Base-by-base conservation (phyloP, 1,139 yeast species). In the Ogataea hybrid region DNA sequence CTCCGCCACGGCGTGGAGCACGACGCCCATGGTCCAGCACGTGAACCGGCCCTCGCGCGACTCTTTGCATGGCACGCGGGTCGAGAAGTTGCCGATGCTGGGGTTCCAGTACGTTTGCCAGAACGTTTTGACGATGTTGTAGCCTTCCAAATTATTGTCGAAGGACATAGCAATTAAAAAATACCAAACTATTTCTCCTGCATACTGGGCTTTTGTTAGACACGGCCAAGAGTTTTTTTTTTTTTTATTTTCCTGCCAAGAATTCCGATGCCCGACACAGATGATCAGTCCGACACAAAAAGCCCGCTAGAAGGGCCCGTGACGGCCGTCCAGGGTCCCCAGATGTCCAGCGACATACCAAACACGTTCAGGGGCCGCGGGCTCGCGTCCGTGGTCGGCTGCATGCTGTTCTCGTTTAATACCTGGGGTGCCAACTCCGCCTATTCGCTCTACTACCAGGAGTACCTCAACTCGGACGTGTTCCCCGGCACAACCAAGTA, bases 1-100 rank as follows among this genome's bases (percentile, higher is more conserved):
- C 64, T 90, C 96, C 11, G 78, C 71, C 51, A 86, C 75, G 58
- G 76, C 85, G 58, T 88, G 96, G 0, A 74, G 75, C 5, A 77
- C 81, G 11, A 82, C 82, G 0, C 85, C 71, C 18, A 80, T 79
- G 0, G 85, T 81, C 88, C 89, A 82, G 21, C 81, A 72, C 22
- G 77, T 79, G 59, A 79, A 79, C 46, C 69, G 68, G 33, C 78
- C 75, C 32, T 75, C 74, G 28, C 68, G 64, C 21, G 90, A 83
- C 34, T 49, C 51, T 38, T 52, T 45, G 32, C 77, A 23, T 72
- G 75, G 47, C 61, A 63, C 44, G 6, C 25, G 40, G 4, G 53
- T 47, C 7, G 49, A 32, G 50, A 72, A 77, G 2, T 75, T 73
- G 18, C 65, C 61, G 48, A 70, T 59, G 12, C 54, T 47, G 3